Conservation (phyloP, 768 basidiomycete species). For the Phaeotremella skinneri region DNA sequence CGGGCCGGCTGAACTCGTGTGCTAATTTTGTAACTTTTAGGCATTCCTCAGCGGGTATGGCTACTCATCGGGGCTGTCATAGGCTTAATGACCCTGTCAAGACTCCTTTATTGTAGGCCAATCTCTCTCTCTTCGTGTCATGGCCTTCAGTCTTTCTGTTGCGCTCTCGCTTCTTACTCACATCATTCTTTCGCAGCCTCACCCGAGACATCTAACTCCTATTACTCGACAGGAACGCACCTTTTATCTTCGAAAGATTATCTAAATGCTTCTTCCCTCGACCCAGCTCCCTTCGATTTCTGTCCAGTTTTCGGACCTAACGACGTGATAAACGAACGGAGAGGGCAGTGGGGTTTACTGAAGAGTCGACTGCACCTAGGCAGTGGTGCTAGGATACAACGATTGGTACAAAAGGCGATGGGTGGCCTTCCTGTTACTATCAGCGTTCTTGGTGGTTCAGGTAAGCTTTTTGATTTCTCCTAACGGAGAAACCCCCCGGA, state of each 20-base stretch:
- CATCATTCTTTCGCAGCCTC: slow-evolving; percentile 11
- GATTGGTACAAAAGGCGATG: slow-evolving; percentile 77
- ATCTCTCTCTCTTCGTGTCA: too few relatives aligned
- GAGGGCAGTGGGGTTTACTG: slow-evolving; percentile 70
- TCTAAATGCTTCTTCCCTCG: slow-evolving; percentile 62
- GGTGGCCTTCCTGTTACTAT: slow-evolving; percentile 84
- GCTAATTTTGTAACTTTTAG: slow-evolving; percentile 10
- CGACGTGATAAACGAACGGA: slow-evolving; percentile 73
- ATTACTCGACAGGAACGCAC: slow-evolving; percentile 25
- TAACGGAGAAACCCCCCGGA: slow-evolving; percentile 41
- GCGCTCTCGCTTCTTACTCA: slow-evolving; percentile 1
- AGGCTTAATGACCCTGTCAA: slow-evolving; percentile 31
- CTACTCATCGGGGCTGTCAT: slow-evolving; percentile 23
- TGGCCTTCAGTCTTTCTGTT: not conserved
- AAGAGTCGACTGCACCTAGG: slow-evolving; percentile 75
- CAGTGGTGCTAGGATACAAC: slow-evolving; percentile 75
- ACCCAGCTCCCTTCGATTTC: slow-evolving; percentile 74
- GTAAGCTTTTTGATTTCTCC: slow-evolving; percentile 55
- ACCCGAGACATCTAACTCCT: slow-evolving; percentile 18
- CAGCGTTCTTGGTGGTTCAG: slow-evolving; percentile 82
- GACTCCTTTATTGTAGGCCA: slow-evolving; percentile 27
- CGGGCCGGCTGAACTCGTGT: not conserved
- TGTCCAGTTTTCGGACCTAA: slow-evolving; percentile 83
- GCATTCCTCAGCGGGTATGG: slow-evolving; percentile 38
- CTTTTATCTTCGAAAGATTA: slow-evolving; percentile 67